Evolutionary conservation across 441 rosid genomes (phyloP), one percentile per base, ranked within the genome.

Genomic region (Corymbia citriodora): DNA sequence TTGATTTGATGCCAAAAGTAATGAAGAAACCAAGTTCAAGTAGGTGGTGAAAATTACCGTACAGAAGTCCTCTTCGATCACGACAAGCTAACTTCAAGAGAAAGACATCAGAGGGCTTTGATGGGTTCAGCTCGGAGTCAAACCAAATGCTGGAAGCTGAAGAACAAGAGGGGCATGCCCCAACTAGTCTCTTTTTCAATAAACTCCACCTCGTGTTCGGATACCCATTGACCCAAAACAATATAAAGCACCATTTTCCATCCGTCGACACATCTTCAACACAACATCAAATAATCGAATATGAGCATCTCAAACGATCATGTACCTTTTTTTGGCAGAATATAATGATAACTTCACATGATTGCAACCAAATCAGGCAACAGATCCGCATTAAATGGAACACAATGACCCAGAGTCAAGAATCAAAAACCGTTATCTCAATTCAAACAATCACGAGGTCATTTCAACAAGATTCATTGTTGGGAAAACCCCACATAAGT

Each of bases 241-340:
- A 96, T 92, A 98, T 29, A 93, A 93, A 98, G 90, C 99, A 98
- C 99, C 99, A 98, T 93, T 95, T 98, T n/a, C 99, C 99, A 88
- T 98, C 99, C 68, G 99, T 98, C 5, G 98, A 94, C 53, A 97
- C 90, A 95, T 98, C 99, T 98, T 91, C 94, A 93, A 82, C 72
- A 87, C n/a, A 88, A 25, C 90, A 88, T 54, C 90, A 91, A 55
- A 25, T 27, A 55, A 91, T 79, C 68, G 31, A 49, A 79, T 55
- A 36, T 87, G 4, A 90, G 31, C 61, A 36, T 40, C 16, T 18
- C 27, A 15, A 55, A 25, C 52, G 54, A 53, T 18, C 81, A 79
- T 29, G n/a, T 33, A 53, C 74, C n/a, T 59, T 59, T 59, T 27
- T 59, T 59, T 57, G 23, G 19, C 31, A 50, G 50, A 91, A 70